These are phyloP conservation scores for Hirsutella rhossiliensis DNA, from an alignment of 2,329 filamentous ascomycete genomes.

Conservation along the genomic window DNA sequence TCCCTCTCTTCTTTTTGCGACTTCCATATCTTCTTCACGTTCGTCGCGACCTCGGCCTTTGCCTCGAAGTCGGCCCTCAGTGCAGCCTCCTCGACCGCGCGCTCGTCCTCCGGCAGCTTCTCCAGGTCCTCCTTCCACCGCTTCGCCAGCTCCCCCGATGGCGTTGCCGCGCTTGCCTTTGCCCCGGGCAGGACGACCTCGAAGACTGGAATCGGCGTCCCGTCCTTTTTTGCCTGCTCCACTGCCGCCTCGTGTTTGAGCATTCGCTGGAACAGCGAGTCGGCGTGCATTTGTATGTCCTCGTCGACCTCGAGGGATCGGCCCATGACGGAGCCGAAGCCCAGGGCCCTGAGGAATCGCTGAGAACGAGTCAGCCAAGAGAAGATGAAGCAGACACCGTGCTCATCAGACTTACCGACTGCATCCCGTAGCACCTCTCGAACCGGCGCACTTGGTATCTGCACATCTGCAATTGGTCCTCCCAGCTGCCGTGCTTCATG, in stretches of 20 bases:
- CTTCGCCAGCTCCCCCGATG: constrained; percentile 34
- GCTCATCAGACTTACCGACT: constrained; percentile 46
- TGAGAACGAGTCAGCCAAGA: constrained; percentile 18
- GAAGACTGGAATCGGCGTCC: constrained; percentile 46
- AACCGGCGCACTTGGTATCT: constrained; percentile 63
- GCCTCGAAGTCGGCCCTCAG: constrained; percentile 50
- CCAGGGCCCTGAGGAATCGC: constrained; percentile 82
- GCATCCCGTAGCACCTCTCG: constrained; percentile 80
- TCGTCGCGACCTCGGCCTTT: constrained; percentile 45
- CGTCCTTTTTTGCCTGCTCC: constrained; percentile 54
- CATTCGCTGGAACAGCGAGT: constrained; percentile 81
- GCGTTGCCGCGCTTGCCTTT: constrained; percentile 11
- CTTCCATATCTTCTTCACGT: constrained; percentile 42
- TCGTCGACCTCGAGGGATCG: constrained; percentile 61
- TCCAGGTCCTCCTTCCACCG: constrained; percentile 42
- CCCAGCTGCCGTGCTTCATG: constrained; percentile 59
- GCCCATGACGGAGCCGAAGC: constrained; percentile 63
- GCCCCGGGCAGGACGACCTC: constrained; percentile 37
- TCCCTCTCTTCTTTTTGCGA: constrained; percentile 45
- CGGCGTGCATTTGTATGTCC: constrained; percentile 90
- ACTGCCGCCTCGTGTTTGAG: constrained; percentile 65
- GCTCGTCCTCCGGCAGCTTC: constrained; percentile 44
- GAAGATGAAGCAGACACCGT: background rate
- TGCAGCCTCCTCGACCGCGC: constrained; percentile 50
- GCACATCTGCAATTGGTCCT: constrained; percentile 68